Evolutionary conservation across 306 rosid genomes (phyloP).

Genomic region (Lathyrus oleraceus): DNA sequence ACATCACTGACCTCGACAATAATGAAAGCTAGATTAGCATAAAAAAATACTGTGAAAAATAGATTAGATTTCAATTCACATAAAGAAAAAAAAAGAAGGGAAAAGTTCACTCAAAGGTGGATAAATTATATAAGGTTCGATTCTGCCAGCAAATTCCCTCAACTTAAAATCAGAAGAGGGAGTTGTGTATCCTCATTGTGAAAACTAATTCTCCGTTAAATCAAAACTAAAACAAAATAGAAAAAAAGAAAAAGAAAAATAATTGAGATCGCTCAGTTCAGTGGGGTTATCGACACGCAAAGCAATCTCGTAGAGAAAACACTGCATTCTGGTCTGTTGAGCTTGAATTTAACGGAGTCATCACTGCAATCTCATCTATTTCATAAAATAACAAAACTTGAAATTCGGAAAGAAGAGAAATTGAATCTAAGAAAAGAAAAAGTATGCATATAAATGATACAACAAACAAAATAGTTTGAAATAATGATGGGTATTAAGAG

Average conservation of each 20-base stretch:
- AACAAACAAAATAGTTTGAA: no score
- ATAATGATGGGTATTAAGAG: no score
- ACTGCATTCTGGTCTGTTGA: constrained; percentile 98
- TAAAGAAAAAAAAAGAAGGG: constrained; percentile 17
- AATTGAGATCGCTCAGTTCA: constrained; percentile 70
- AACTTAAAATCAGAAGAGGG: constrained; percentile 68
- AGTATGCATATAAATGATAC: no score
- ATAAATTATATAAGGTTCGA: constrained; percentile 61
- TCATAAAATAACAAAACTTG: no score
- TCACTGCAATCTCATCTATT: constrained; percentile 41
- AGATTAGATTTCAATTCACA: no score
- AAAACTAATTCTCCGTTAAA: constrained; percentile 33
- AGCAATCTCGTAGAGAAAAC: constrained; percentile 43
- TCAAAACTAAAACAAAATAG: accelerated
- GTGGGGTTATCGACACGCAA: constrained; percentile 94
- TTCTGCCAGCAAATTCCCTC: constrained; percentile 74
- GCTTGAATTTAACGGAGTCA: constrained; percentile 77
- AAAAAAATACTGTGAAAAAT: no score
- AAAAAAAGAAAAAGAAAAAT: accelerated
- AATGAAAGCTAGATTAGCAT: no score
- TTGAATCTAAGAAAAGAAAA: no score
- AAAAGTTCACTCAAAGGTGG: constrained; percentile 58
- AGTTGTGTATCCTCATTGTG: constrained; percentile 64
- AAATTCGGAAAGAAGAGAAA: no score
- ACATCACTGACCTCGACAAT: no score